Evolutionary conservation across 2,329 filamentous ascomycete genomes (phyloP), one percentile per base, ranked within the genome.

Genomic region (Pseudogymnoascus sp.): DNA sequence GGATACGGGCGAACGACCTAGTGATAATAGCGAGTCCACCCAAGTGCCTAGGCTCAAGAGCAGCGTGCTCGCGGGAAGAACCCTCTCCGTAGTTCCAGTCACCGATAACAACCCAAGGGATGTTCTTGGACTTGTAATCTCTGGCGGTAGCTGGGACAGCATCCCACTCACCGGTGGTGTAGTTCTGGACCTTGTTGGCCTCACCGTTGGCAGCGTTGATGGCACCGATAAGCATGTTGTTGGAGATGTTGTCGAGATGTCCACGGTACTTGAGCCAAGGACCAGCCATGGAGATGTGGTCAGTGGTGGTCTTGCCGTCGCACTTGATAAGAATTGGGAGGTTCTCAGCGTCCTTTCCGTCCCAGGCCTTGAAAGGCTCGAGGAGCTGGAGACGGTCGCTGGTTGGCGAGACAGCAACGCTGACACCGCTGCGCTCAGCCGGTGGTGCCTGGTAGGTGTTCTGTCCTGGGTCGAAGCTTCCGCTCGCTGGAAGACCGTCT

Each of bases 81-180:
- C 95, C 95, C 82, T 99, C 95, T 69, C 95, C 95, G 80, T 97
- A 97, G 85, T 99, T 99, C 92, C 92, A 97, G 85, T 97, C 95
- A 82, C 95, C 95, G 75, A 99, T 80, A 69, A 99, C 95, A 75
- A 97, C 93, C 95, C 95, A 99, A 80, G 88, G 87, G 78, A 97
- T 88, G 65, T 91, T 92, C 82, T 95, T 93, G 78, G 88, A 87
- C 89, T 99, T 99, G 88, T 97, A 97, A 82, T 96, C 91, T 83
- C 93, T 91, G 70, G 95, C 95, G 73, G 93, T 93, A 66, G 89
- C 91, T 64, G 95, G 95, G 63, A 99, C 95, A 65, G 91, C 90
- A 74, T 88, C 92, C 77, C 86, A 93, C 70, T 93, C 86, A 72
- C 88, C 90, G 67, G 83, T 96, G 73, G 89, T 88, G 79, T 85